Conservation (phyloP, 2,329 filamentous ascomycete species). For the Neopestalotiopsis clavispora region DNA sequence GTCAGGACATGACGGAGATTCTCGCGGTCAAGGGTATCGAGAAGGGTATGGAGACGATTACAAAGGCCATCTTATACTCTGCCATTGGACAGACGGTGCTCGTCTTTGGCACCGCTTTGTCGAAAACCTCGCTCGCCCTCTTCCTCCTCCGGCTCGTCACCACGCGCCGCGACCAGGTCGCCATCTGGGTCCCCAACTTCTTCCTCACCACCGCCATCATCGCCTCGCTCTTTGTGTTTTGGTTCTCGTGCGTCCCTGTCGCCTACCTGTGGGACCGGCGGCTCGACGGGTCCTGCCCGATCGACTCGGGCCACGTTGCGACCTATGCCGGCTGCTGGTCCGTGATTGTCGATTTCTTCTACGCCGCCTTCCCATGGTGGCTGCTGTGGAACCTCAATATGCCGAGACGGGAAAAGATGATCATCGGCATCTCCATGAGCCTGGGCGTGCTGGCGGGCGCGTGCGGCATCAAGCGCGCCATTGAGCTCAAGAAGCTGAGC, state of each 20-base stretch:
- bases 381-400: constrained; percentile 15
- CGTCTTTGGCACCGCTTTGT: constrained; percentile 8
- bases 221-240: constrained; percentile 7
- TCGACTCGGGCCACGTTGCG: constrained; percentile 3
- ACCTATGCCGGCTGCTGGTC: background rate
- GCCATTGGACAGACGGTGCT: constrained; percentile 13
- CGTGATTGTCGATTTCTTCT: constrained; percentile 17
- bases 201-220: background rate
- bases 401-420: background rate
- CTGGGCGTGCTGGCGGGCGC: constrained; percentile 9
- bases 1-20: constrained; percentile 1
- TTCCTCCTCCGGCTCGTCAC: constrained; percentile 16
- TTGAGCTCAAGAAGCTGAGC: constrained; percentile 3
- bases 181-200: constrained; percentile 14
- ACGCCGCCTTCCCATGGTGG: constrained; percentile 11
- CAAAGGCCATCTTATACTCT: constrained; percentile 11
- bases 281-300: background rate
- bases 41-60: constrained; percentile 3
- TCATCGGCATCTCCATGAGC: constrained; percentile 16
- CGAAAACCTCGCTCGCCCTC: constrained; percentile 5
- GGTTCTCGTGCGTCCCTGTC: constrained; percentile 9
- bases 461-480: constrained; percentile 17
- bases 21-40: background rate
- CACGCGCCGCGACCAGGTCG: constrained; percentile 7
- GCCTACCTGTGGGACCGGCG: constrained; percentile 16